phyloP scores from a whole-genome alignment of 768 basidiomycete species.

The Boletellus emodensis region DNA sequence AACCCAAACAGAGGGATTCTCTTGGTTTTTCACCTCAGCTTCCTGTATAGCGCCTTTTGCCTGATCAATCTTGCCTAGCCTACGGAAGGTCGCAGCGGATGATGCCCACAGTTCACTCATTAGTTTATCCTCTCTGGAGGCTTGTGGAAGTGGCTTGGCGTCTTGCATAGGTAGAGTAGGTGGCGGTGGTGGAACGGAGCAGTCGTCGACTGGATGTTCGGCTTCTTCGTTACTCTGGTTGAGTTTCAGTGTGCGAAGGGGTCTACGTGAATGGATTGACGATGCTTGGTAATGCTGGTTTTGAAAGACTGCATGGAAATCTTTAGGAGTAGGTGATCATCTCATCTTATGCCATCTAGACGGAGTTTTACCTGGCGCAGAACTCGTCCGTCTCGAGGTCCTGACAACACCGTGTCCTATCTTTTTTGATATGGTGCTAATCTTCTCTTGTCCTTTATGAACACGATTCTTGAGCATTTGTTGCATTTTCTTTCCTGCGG shows the following conservation, averaged over 20 bases:
- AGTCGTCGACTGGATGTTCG: conserved; percentile 32
- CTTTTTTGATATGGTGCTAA: conserved; percentile 73
- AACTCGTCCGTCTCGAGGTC: conserved; percentile 57
- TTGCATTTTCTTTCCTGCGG: conserved; percentile 68
- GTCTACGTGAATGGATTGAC: conserved; percentile 79
- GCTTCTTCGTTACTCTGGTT: conserved; percentile 31
- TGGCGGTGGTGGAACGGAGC: conserved; percentile 33
- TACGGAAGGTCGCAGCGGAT: conserved; percentile 89
- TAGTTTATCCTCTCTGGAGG: conserved; percentile 59
- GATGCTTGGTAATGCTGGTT: conserved; percentile 67
- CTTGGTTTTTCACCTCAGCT: conserved; percentile 84
- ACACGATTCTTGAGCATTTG: conserved; percentile 72
- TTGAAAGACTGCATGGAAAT: conserved; percentile 64
- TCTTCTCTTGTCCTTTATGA: conserved; percentile 66
- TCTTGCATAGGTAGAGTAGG: conserved; percentile 34
- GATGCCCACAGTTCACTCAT: conserved; percentile 90
- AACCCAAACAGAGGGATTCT: conserved; percentile 89
- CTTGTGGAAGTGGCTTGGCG: conserved; percentile 31
- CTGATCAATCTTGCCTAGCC: conserved; percentile 87
- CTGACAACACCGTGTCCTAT: conserved; percentile 67
- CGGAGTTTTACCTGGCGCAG: conserved; percentile 58
- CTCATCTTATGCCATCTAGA: neutral
- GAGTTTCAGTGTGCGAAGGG: conserved; percentile 47
- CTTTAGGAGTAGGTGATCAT: conserved; percentile 31
- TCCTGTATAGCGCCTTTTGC: conserved; percentile 90